Percentiles rank a stretch among this genome's conserved stretches.
Conservation (phyloP, 2,329 filamentous ascomycete genomes). For the Diaporthe velutina region DNA sequence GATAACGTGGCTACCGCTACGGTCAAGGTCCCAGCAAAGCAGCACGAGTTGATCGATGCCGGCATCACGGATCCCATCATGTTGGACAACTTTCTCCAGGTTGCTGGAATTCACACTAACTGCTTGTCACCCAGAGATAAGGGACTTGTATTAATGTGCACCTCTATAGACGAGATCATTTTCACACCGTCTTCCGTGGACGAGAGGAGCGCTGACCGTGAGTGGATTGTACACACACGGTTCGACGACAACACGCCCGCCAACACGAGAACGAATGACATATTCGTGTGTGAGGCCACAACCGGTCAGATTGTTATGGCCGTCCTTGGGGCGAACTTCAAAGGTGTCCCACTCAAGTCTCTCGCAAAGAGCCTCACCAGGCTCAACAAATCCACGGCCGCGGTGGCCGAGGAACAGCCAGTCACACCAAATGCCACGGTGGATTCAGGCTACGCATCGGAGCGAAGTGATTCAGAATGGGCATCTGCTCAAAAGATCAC, state of each 20-base stretch:
- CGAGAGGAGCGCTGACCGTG: not conserved
- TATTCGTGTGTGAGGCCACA: slow-evolving; percentile 42
- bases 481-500: not conserved
- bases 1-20: slow-evolving; percentile 37
- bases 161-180: slow-evolving; percentile 40
- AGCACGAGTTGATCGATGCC: not conserved
- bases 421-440: not conserved
- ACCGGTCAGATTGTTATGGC: slow-evolving; percentile 37
- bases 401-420: not conserved
- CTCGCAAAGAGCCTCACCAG: slow-evolving; percentile 35
- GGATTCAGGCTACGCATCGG: slow-evolving; percentile 15
- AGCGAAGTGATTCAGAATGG: slow-evolving; percentile 4
- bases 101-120: slow-evolving; percentile 54
- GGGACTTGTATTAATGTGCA: slow-evolving; percentile 45
- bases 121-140: slow-evolving; percentile 43
- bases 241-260: slow-evolving; percentile 18
- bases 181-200: slow-evolving; percentile 34
- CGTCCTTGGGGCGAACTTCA: slow-evolving; percentile 42
- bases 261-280: slow-evolving; percentile 40
- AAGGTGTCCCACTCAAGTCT: slow-evolving; percentile 41
- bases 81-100: slow-evolving; percentile 50
- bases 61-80: slow-evolving; percentile 38
- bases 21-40: slow-evolving; percentile 32
- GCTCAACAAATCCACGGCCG: slow-evolving; percentile 19
- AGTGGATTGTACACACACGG: slow-evolving; percentile 36